phyloP scores from a whole-genome alignment of 2,329 filamentous ascomycete genomes.

The Aspergillus sp. region DNA sequence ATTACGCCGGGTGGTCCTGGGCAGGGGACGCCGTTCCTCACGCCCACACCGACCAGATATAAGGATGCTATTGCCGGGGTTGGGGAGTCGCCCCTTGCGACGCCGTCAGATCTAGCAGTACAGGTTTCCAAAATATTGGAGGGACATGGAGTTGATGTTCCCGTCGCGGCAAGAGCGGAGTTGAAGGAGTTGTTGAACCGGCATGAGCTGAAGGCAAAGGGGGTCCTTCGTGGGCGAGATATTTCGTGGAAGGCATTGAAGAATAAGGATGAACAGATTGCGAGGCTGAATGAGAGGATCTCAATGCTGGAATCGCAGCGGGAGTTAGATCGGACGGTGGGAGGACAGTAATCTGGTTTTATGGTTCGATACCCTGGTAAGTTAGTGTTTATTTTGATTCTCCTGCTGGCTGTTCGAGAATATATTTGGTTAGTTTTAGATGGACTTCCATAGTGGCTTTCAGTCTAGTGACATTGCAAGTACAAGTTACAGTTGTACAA shows the following conservation, averaged over 20 bases:
- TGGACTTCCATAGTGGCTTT: background rate
- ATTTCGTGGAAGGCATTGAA: slow-evolving; percentile 62
- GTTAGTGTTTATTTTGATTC: background rate
- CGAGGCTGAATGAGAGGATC: slow-evolving; percentile 67
- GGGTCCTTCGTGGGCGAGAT: slow-evolving; percentile 65
- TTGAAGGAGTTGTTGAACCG: slow-evolving; percentile 50
- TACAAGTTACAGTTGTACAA: too few species aligned
- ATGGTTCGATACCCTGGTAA: slow-evolving; percentile 9
- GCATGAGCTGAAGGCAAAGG: slow-evolving; percentile 60
- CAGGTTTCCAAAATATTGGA: slow-evolving; percentile 36
- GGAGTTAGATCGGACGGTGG: slow-evolving; percentile 52
- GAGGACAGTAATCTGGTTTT: slow-evolving; percentile 34
- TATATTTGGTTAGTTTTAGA: background rate
- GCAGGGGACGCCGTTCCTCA: slow-evolving; percentile 21
- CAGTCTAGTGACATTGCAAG: background rate
- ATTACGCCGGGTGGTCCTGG: slow-evolving; percentile 5
- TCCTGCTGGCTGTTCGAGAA: background rate
- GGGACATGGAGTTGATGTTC: slow-evolving; percentile 32
- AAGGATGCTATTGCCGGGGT: slow-evolving; percentile 25
- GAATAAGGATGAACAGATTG: slow-evolving; percentile 63
- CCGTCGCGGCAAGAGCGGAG: slow-evolving; percentile 34
- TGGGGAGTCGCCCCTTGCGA: slow-evolving; percentile 19
- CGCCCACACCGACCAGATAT: slow-evolving; percentile 34
- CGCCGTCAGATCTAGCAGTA: slow-evolving; percentile 20
- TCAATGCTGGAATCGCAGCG: slow-evolving; percentile 55